phyloP scores from a whole-genome alignment of 2,329 filamentous ascomycete genomes.

The Aspergillus flavus region DNA sequence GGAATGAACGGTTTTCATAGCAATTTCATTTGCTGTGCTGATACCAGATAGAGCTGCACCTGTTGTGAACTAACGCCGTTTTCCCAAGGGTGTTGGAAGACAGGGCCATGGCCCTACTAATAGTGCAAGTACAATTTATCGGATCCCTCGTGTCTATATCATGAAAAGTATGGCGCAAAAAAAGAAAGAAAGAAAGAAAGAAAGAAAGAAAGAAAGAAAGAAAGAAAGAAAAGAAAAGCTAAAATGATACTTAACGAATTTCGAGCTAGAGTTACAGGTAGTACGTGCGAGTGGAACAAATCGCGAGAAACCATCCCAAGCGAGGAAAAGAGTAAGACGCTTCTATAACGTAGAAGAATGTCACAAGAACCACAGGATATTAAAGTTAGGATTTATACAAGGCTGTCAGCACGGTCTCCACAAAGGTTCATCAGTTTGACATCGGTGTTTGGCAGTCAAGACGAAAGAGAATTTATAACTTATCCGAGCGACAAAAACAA shows the following conservation, averaged over 20 bases:
- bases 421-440: conserved; percentile 28
- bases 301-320: conserved; percentile 26
- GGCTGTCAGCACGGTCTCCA: conserved; percentile 26
- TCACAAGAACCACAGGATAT: conserved; percentile 24
- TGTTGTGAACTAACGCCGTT: neutral
- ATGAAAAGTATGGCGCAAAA: neutral
- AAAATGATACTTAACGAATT: conserved; percentile 31
- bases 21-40: neutral
- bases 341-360: conserved; percentile 29
- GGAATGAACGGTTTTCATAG: neutral
- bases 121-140: neutral
- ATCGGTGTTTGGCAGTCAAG: conserved; percentile 25
- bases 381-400: conserved; percentile 38
- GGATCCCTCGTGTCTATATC: neutral
- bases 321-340: conserved; percentile 15
- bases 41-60: neutral
- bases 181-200: conserved; percentile 11
- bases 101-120: neutral
- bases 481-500: conserved; percentile 11
- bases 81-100: neutral
- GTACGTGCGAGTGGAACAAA: conserved; percentile 25
- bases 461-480: conserved; percentile 5
- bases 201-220: too few relatives aligned
- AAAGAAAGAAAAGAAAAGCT: neutral
- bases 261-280: conserved; percentile 37